Base-by-base conservation (phyloP, 1,284 basidiomycete species). In the Ustilago trichophora region DNA sequence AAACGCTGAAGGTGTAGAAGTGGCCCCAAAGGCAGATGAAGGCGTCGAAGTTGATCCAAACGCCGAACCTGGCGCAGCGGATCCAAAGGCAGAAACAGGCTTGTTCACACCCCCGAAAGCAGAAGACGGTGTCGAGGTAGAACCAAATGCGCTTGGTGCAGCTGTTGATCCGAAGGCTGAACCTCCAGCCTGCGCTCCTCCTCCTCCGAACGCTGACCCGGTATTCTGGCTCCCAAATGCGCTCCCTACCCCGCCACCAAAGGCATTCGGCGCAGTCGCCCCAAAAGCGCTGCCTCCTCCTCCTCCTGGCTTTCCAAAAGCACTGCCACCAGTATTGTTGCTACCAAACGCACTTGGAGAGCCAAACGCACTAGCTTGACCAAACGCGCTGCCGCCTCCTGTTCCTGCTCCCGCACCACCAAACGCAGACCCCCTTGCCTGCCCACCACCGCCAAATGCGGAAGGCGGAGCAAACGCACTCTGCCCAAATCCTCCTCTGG, bases 401-500 rank as follows among this genome's bases (percentile, higher is more conserved):
- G 42, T 34, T 11, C 42, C 55, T 6, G 46, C 46, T 6, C 41
- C 42, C 3, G 29, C 47, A 3, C 43, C 49, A 22, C 57, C 53
- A 21, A 56, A 56, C 4, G 53, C 45, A 13, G 45, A 48, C 12
- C 35, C 24, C 21, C 53, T 11, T 11, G 43, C 42, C n/a, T 21
- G 9, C 10, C 38, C 32, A 7, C 22, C 26, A 5, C 47, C 49
- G 26, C 64, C 64, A 25, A 68, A 68, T 2, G 65, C 65, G 2
- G 65, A 62, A 3, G 65, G 54, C 0, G 65, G 45, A 12, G 54
- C 65, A 34, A 68, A 68, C 4, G 58, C 54, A n/a, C 53, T 57
- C 43, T 68, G 65, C 0, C 65, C 65, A 29, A 68, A 68, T 0
- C 65, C 65, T 35, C 47, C 43, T 6, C 55, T n/a, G 1, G 42